These are phyloP conservation scores for Sugiyamaella mastotermitis DNA, from an alignment of 805 yeast species.

Conservation along the genomic window DNA sequence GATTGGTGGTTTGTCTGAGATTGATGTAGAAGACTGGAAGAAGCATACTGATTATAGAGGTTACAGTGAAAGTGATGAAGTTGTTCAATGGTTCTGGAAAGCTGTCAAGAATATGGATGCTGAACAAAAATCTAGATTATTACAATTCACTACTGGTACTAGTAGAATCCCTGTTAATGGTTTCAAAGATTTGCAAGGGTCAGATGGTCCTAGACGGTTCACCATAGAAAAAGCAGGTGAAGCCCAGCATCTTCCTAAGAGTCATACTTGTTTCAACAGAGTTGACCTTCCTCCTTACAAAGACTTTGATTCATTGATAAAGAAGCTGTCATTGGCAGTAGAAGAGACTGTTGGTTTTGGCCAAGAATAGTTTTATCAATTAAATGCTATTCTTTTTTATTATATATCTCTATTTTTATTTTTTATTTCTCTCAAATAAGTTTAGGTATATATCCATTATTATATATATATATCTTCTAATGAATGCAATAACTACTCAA, in stretches of 20 bases:
- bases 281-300: conserved; percentile 94
- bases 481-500: too few relatives aligned
- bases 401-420: too few relatives aligned
- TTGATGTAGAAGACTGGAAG: conserved; percentile 98
- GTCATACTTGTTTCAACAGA: conserved; percentile 98
- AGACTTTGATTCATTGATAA: conserved; percentile 75
- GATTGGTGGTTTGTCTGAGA: conserved; percentile 97
- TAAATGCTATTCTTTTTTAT: neutral
- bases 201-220: conserved; percentile 98
- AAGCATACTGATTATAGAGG: conserved; percentile 98
- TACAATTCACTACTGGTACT: conserved; percentile 98
- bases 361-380: conserved; percentile 55
- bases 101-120: conserved; percentile 91
- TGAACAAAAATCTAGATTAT: conserved; percentile 90
- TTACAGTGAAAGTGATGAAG: conserved; percentile 92
- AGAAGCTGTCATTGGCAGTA: conserved; percentile 90
- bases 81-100: conserved; percentile 98
- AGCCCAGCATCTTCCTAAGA: conserved; percentile 82
- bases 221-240: conserved; percentile 99
- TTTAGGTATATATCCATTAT: too few relatives aligned
- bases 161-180: conserved; percentile 99
- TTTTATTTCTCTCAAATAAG: too few relatives aligned
- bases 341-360: conserved; percentile 99
- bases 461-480: too few relatives aligned
- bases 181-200: conserved; percentile 96